Evolutionary conservation across 2,329 filamentous ascomycete genomes (phyloP), one percentile per base, ranked within the genome.

Genomic region (Zymoseptoria pseudotritici): DNA sequence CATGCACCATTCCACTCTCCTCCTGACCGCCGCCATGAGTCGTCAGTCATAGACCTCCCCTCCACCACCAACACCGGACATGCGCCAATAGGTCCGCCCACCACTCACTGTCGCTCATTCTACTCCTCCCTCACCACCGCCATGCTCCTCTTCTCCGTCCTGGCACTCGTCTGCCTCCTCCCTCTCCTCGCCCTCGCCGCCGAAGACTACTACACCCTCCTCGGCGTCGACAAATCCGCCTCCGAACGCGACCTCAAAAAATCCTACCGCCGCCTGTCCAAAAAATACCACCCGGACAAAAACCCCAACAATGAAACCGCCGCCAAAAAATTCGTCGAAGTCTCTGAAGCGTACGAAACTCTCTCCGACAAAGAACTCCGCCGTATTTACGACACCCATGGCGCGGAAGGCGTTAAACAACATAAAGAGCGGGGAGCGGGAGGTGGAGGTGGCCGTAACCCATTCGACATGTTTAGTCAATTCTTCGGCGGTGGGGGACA

Each of bases 231-330:
- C 70, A 91, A 85, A 70, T 81, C 87, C 61, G 93, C 93, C 17
- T 87, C 85, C 53, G 91, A 96, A 57, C 86, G 87, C 70, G 88
- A 97, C 70, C 88, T 99, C 73, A 99, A 99, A 77, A 89, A 89
- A 53, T 92, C 94, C 21, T 99, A 99, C 76, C 86, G 92, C 61
- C 87, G 86, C 61, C 81, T 99, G 10, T 95, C 90, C 79, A 97
- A 97, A 77, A 96, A 95, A 74, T 97, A 84, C 75, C 94, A 99
- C 72, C 94, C 94, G 3, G 94, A 99, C 77, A 99, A 99, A 83
- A 97, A 97, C 70, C 91, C 93, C 59, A 87, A 86, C 66, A 87
- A 97, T 73, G 80, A 89, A 17, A 80, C 84, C 4, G 93, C 92
- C 42, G 86, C 93, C 66, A 83, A 92, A 73, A 96, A 93, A 74